Base-by-base conservation (phyloP, 495 filamentous ascomycete species). In the Diplogelasinospora grovesii region DNA sequence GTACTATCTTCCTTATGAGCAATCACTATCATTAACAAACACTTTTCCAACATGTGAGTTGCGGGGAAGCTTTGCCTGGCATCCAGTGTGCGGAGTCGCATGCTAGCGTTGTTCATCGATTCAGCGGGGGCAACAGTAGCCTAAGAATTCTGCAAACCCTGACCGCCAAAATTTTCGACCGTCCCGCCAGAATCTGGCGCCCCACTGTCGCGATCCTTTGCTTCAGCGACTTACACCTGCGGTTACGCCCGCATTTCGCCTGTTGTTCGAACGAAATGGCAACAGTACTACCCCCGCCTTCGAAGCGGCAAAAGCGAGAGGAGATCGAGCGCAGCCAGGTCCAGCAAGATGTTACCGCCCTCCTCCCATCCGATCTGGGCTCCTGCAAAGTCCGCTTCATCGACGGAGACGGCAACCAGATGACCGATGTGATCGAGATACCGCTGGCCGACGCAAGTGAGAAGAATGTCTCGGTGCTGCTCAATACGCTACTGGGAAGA, bases 381-480 rank as follows among this genome's bases (percentile, higher is more conserved):
- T 86, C 78, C 41, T 74, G 95, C 41, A 83, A 88, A 50, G 75
- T 94, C 30, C 85, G 89, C 51, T 92, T 99, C 57, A 71, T 83
- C 59, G 93, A 97, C 59, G 79, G 85, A 56, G 82, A 85, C 38
- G 61, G 83, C 71, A 73, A 77, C 32, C 71, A 75, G 53, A 65
- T 77, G 48, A 65, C 71, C 26, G 69, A 72, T 33, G 78, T 83
- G 13, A 81, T 95, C 44, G 78, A 85, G 32, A 79, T 96, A 19
- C 80, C 88, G 22, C 78, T 96, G 41, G 84, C 78, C 48, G 85
- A 96, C 69, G 83, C 92, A 8, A 85, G 78, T 4, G 79, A 86
- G 19, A 88, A 89, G 60, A 95, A 99, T 52, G 74, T 99, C 20
- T 89, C 92, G 52, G 72, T 87, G 15, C 69, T 97, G n/a, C 68